Evolutionary conservation across 1,139 yeast species (phyloP).

Genomic region (Arxiozyma slooffiae): DNA sequence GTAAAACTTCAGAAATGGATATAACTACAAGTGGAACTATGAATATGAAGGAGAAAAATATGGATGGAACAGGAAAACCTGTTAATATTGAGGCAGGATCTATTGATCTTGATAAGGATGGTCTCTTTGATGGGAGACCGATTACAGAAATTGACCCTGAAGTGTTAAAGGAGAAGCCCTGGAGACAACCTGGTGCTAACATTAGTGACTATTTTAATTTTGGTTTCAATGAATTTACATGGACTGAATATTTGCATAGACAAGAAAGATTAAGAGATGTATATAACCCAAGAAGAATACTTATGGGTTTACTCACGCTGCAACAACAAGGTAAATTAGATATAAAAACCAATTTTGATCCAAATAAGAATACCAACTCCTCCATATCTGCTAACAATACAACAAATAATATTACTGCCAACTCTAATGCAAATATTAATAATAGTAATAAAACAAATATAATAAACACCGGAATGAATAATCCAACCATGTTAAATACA

Average conservation of each 20-base stretch:
- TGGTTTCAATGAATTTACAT: conserved; percentile 91
- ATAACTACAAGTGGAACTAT: background rate
- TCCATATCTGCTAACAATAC: conserved; percentile 2
- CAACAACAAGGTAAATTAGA: conserved; percentile 31
- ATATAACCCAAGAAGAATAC: conserved; percentile 49
- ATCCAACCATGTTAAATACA: conserved; percentile 14
- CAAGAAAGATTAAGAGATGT: conserved; percentile 77
- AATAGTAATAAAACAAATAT: background rate
- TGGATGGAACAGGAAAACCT: background rate
- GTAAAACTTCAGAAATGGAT: background rate
- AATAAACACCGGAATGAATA: conserved; percentile 1
- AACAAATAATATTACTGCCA: background rate
- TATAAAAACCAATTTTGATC: conserved; percentile 12
- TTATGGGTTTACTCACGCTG: conserved; percentile 35
- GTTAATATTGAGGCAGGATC: conserved; percentile 32
- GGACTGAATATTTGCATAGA: conserved; percentile 87
- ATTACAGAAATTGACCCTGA: conserved; percentile 77
- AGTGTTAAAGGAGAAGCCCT: conserved; percentile 82
- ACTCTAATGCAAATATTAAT: conserved; percentile 1
- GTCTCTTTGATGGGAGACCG: conserved; percentile 73
- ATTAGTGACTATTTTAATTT: conserved; percentile 87
- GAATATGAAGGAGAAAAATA: background rate
- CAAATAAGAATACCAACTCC: background rate
- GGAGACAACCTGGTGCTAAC: conserved; percentile 97
- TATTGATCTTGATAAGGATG: conserved; percentile 70